Base-by-base conservation (phyloP, 148 eudicot species). In the Diospyros lotus region DNA sequence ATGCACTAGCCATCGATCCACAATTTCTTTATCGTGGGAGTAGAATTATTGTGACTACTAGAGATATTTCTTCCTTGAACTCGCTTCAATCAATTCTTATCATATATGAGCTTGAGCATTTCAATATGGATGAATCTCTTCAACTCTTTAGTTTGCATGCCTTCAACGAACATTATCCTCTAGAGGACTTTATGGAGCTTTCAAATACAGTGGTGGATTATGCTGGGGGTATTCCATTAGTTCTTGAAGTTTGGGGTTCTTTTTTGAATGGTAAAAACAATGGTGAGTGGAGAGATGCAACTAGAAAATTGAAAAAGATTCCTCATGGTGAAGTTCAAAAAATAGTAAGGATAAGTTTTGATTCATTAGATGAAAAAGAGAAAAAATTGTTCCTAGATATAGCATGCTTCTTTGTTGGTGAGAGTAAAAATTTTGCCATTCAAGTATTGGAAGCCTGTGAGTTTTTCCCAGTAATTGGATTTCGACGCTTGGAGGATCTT, bases 321-420 rank as follows among this genome's bases (percentile, higher is more conserved):
- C 72, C 59, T 13, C 72, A 69, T 46, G 72, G 14, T 7, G 59
- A 69, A 51, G 43, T 69, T 52, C 72, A 69, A 51, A 28, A 52
- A 51, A 28, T n/a, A 40, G 59, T 69, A n/a, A 51, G 12, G 56
- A 46, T 68, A 48, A 68, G 55, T 68, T 61, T 61, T 9, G 64
- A 61, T 28, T 5, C 64, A 61, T 15, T 61, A 18, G 12, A 28
- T 61, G 2, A 39, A 61, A 12, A 61, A 58, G 28, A 58, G 4
- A 13, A 58, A 28, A 28, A 18, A 5, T 58, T 58, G 45, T 67
- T 67, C 51, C 46, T 68, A n/a, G 71, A 68, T 68, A 68, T 68
- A 28, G 56, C 71, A 15, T 68, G 71, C 18, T 68, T 68, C 11
- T 68, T 68, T 50, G 9, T 46, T 46, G 55, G 43, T 2, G 38